Evolutionary conservation across 768 basidiomycete species (phyloP).

Genomic region (Sutorius australiensis): DNA sequence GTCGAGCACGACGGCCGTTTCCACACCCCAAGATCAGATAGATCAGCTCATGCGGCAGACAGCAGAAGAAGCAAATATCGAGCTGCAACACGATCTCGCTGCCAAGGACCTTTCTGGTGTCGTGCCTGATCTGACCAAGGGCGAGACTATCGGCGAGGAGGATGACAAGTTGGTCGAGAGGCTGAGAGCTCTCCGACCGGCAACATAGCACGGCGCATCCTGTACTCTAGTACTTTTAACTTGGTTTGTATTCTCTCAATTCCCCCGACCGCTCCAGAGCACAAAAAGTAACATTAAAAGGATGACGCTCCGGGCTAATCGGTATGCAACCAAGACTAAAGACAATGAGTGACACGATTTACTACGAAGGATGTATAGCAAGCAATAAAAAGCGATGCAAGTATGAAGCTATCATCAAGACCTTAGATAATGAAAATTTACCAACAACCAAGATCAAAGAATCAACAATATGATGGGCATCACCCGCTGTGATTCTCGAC

Average conservation of each 20-base stretch:
- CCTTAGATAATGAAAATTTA: slow-evolving; percentile 29
- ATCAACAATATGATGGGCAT: background rate
- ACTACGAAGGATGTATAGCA: slow-evolving; percentile 12
- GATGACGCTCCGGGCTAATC: slow-evolving; percentile 4
- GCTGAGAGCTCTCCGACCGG: slow-evolving; percentile 82
- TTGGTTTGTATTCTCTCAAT: background rate
- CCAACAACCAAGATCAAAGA: slow-evolving; percentile 14
- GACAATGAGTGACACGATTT: slow-evolving; percentile 14
- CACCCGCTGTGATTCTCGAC: slow-evolving; percentile 37
- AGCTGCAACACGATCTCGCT: slow-evolving; percentile 87
- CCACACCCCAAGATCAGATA: slow-evolving; percentile 96
- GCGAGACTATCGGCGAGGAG: slow-evolving; percentile 65
- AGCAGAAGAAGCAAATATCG: slow-evolving; percentile 95
- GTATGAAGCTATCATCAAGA: slow-evolving; percentile 12
- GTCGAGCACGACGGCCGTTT: slow-evolving; percentile 85
- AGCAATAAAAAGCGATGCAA: slow-evolving; percentile 19
- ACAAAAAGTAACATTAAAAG: slow-evolving; percentile 11
- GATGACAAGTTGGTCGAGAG: slow-evolving; percentile 81
- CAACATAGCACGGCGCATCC: slow-evolving; percentile 38
- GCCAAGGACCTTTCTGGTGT: slow-evolving; percentile 51
- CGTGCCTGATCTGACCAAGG: slow-evolving; percentile 53
- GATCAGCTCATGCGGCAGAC: slow-evolving; percentile 89
- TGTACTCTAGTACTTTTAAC: slow-evolving; percentile 10
- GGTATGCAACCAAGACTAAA: background rate
- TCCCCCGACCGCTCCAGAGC: background rate